Base-by-base conservation (phyloP, 2,329 filamentous ascomycete genomes). In the Stachybotrys echinatus region DNA sequence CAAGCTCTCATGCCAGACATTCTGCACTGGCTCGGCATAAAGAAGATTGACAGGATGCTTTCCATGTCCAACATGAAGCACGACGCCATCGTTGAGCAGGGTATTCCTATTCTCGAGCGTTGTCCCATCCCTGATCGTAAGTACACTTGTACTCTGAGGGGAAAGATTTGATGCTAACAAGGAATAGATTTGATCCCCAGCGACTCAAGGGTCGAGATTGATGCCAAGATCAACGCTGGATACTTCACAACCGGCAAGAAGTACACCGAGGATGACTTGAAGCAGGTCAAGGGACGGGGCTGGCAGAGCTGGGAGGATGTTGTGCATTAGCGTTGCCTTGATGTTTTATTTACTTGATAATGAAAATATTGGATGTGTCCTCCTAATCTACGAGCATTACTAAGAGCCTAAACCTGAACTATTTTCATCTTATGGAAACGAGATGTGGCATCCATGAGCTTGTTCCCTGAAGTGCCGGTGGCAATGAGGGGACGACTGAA, bases 1-100 rank as follows among this genome's bases (percentile, higher is more conserved):
- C 91, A 95, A 74, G 89, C 89, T n/a, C 75, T 96, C 49, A 95
- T 95, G 91, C 90, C 91, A 23, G 89, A 92, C 66, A 92, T 95
- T 57, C 76, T 95, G 49, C 91, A 95, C 71, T 95, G 91, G 91
- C 80, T 96, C 34, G 91, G 91, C 52, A 95, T 96, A 63, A 91
- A 86, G 63, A 95, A 95, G 77, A 95, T 96, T 63, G 91, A 96
- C 68, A 80, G 89, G 51, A 96, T 96, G 91, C 74, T 95, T 61
- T 92, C 87, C 72, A 95, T 95, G 90, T 62, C 59, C 63, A 87
- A 83, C 71, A 89, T 89, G 86, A 89, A 90, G 74, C 84, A 89
- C 67, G 87, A 90, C 71, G 87, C 87, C 51, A 89, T 90, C 61
- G 87, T 89, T 43, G 78, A 82, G 51, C 85, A 89, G 71, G 85